Evolutionary conservation across 2,329 filamentous ascomycete species (phyloP).

Genomic region (Chaetomium sp.): DNA sequence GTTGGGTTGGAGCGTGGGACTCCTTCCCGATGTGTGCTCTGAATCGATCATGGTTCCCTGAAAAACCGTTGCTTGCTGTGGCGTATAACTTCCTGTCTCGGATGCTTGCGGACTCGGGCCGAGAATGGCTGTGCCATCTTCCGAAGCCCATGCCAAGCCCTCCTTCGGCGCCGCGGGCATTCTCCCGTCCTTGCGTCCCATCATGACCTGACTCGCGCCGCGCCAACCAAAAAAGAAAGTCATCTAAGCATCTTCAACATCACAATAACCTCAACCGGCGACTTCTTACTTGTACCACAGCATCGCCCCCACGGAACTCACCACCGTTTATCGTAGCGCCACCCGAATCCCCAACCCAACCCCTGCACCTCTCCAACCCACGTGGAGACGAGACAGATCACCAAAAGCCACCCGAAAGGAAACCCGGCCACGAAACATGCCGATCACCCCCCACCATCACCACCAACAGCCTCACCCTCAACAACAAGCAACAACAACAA

Average conservation of each 20-base stretch:
- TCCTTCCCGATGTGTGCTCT: too few species aligned
- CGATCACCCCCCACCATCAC: conserved; percentile 9
- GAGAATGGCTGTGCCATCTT: too few species aligned
- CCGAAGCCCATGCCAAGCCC: neutral
- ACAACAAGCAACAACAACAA: neutral
- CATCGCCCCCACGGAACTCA: neutral
- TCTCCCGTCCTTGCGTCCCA: neutral
- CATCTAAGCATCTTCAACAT: neutral
- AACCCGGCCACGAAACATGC: neutral
- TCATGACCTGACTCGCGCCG: neutral
- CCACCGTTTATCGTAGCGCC: too few species aligned
- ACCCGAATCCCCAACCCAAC: neutral
- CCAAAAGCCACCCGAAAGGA: neutral
- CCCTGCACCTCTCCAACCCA: neutral
- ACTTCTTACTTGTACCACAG: neutral
- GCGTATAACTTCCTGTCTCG: too few species aligned
- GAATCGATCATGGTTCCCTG: too few species aligned
- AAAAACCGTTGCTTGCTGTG: too few species aligned
- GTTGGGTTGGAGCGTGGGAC: too few species aligned
- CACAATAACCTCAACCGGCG: neutral
- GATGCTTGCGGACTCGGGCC: too few species aligned
- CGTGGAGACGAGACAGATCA: too few species aligned
- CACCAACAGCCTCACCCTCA: neutral
- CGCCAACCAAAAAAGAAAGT: neutral
- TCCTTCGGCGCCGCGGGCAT: too few species aligned